A percentile compares a stretch with the other conserved stretches of the same genome.
These are phyloP conservation scores for Acanthamoeba triangularis DNA, from an alignment of 208 protist genomes.

Conservation along the genomic window DNA sequence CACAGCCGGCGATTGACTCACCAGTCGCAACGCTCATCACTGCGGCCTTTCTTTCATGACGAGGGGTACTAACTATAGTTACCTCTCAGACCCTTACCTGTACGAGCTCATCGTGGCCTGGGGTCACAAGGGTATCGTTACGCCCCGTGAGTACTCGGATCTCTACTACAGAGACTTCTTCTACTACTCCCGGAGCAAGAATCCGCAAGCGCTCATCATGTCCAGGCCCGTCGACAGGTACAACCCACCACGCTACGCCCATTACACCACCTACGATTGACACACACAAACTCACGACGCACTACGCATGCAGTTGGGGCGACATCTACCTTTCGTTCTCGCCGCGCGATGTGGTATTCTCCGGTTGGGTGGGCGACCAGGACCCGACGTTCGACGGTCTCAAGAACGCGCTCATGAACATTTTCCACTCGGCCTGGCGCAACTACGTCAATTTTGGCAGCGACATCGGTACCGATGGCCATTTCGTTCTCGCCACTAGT, in stretches of 20 bases:
- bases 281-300: background rate
- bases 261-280: background rate
- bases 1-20: background rate
- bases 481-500: background rate
- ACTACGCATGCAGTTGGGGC: background rate
- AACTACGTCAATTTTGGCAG: constrained; percentile 79
- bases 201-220: constrained; percentile 75
- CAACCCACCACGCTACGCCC: background rate
- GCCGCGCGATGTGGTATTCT: constrained; percentile 76
- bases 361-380: constrained; percentile 79
- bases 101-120: constrained; percentile 49
- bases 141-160: constrained; percentile 71
- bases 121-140: constrained; percentile 62
- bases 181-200: constrained; percentile 19
- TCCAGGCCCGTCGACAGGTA: constrained; percentile 68
- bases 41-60: background rate
- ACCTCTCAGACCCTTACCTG: constrained; percentile 71
- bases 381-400: constrained; percentile 79
- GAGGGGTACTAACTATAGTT: background rate
- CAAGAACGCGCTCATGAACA: constrained; percentile 71
- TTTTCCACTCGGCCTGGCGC: constrained; percentile 79
- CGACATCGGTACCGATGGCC: constrained; percentile 57
- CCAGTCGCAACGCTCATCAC: background rate
- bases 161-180: constrained; percentile 73
- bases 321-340: constrained; percentile 62